Conservation (phyloP, 495 filamentous ascomycete genomes). For the Amphirosellinia nigrospora region DNA sequence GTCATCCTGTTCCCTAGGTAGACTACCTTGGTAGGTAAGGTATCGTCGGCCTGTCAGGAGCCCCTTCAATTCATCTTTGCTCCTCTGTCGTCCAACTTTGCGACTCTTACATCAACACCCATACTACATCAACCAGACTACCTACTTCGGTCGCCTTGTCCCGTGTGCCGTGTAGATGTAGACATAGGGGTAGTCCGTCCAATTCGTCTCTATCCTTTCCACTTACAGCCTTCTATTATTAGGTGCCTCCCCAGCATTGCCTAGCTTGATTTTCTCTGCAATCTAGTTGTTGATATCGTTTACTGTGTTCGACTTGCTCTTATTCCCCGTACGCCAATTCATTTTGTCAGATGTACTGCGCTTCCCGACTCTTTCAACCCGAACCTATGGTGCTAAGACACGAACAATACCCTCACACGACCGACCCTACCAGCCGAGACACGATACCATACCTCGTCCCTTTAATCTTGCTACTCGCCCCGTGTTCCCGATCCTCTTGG, state of each 20-base stretch:
- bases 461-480: neutral
- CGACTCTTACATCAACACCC: neutral
- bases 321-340: conserved; percentile 1
- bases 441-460: neutral
- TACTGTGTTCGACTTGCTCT: neutral
- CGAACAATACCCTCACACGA: neutral
- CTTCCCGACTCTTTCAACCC: neutral
- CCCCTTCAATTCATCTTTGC: conserved; percentile 15
- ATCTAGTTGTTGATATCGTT: neutral
- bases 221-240: neutral
- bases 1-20: neutral
- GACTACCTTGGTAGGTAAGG: neutral
- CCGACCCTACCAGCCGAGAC: neutral
- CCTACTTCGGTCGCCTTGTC: neutral
- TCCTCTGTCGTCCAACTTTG: conserved; percentile 1
- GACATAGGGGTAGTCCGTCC: conserved; percentile 11
- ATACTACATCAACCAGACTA: neutral
- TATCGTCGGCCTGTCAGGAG: conserved; percentile 11
- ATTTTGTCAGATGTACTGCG: neutral
- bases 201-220: conserved; percentile 15
- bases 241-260: too few relatives aligned
- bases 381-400: neutral
- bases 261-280: neutral
- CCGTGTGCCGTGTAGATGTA: conserved; percentile 1
- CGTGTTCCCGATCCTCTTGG: neutral